Base-by-base conservation (phyloP, 148 eudicot species). In the Rhododendron vialii region DNA sequence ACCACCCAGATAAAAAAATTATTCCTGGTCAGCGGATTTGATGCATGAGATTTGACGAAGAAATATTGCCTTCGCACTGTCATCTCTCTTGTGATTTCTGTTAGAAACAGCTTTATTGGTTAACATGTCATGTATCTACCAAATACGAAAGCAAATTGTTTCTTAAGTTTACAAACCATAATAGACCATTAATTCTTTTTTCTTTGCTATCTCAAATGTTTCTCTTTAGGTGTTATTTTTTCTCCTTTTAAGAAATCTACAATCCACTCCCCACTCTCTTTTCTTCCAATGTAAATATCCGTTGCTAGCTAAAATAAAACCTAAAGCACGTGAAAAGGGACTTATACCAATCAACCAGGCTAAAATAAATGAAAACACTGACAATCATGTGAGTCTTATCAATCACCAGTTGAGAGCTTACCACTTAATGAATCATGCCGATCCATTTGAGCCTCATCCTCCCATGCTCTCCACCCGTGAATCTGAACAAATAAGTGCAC, bases 381-480 rank as follows among this genome's bases (percentile, higher is more conserved):
- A 50, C 63, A 45, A 71, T 79, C 53, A 55, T 69, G 33, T 36
- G 83, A 87, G 38, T 65, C 61, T 47, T 61, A 65, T 61, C 77
- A 86, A 86, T 65, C 69, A 50, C 84, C 81, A n/a, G 74, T 69
- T 48, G 22, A 38, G 30, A 90, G 80, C 90, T 73, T 91, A 92
- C 98, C 98, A 74, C 90, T 88, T 88, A 93, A 87, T 83, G 89
- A 80, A 91, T 93, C 93, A 83, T 92, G 92, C 36, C 90, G 90
- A 89, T 93, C 98, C 92, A 86, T 85, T 78, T 90, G 96, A 89
- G 98, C 98, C 82, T 95, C 93, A 84, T 95, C 98, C 88, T 95
- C 98, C 98, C 98, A 95, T 75, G 65, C 86, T 86, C 97, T 92
- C 98, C 98, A 95, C 85, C 92, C 92, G 87, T 93, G 98, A 82